Percentiles rank a stretch among this genome's conserved stretches.
phyloP scores from a whole-genome alignment of 2,329 filamentous ascomycete species.

The Akanthomyces lecanii region DNA sequence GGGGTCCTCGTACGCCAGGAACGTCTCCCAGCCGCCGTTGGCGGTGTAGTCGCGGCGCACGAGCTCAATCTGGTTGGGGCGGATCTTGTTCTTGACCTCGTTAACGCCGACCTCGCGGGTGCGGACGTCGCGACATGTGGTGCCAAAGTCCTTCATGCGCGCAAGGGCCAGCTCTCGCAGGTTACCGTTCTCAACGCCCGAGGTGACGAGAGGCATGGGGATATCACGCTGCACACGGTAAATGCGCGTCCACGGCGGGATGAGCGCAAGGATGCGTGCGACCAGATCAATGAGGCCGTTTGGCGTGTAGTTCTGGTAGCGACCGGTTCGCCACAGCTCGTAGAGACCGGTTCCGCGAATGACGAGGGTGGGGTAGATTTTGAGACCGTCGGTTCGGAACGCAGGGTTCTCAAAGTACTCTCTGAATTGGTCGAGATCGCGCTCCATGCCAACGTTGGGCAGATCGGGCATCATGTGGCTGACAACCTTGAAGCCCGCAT shows the following conservation, averaged over 20 bases:
- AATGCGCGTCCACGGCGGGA: slow-evolving; percentile 96
- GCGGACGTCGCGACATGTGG: slow-evolving; percentile 90
- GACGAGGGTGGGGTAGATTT: slow-evolving; percentile 96
- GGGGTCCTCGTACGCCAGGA: slow-evolving; percentile 94
- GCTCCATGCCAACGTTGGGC: slow-evolving; percentile 97
- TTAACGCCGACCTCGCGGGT: slow-evolving; percentile 97
- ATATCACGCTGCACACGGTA: slow-evolving; percentile 98
- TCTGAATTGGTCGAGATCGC: slow-evolving; percentile 91
- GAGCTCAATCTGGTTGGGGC: slow-evolving; percentile 92
- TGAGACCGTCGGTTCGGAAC: slow-evolving; percentile 93
- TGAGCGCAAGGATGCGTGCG: slow-evolving; percentile 88
- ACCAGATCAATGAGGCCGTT: slow-evolving; percentile 95
- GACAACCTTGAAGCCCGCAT: slow-evolving; percentile 97
- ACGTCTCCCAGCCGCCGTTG: slow-evolving; percentile 98
- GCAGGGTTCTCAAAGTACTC: slow-evolving; percentile 97
- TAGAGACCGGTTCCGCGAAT: slow-evolving; percentile 95
- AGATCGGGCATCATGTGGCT: slow-evolving; percentile 99
- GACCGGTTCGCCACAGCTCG: slow-evolving; percentile 92
- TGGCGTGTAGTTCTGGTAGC: slow-evolving; percentile 98
- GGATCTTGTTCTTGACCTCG: slow-evolving; percentile 98
- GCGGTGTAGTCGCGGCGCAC: slow-evolving; percentile 90
- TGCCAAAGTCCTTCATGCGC: slow-evolving; percentile 99
- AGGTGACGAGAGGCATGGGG: slow-evolving; percentile 99
- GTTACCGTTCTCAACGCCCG: slow-evolving; percentile 96
- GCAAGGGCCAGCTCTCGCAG: slow-evolving; percentile 87